Conservation (phyloP, 1,139 yeast species). For the Chernovozyma sophiae-reginae region DNA sequence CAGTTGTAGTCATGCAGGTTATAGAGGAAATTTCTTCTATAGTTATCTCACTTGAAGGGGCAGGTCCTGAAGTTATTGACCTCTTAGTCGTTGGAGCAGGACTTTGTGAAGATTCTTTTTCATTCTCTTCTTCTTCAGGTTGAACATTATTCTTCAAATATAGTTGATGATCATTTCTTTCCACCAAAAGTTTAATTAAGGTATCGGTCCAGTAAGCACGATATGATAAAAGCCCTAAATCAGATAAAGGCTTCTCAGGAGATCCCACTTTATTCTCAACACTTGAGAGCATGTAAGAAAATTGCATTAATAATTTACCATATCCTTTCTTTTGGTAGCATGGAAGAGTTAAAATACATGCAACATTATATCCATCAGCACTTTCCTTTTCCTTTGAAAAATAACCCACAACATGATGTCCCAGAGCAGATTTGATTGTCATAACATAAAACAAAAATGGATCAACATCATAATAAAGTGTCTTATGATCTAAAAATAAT, state of each 20-base stretch:
- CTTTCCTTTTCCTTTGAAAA: slow-evolving; percentile 96
- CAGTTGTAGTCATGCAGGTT: slow-evolving; percentile 96
- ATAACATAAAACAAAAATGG: slow-evolving; percentile 93
- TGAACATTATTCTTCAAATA: slow-evolving; percentile 37
- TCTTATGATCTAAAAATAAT: slow-evolving; percentile 88
- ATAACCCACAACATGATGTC: slow-evolving; percentile 94
- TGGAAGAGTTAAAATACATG: slow-evolving; percentile 93
- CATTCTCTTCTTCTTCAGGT: slow-evolving; percentile 24
- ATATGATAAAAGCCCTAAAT: slow-evolving; percentile 86
- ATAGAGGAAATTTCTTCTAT: slow-evolving; percentile 86
- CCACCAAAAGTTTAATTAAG: slow-evolving; percentile 69
- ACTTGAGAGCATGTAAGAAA: slow-evolving; percentile 84
- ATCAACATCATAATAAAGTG: slow-evolving; percentile 94
- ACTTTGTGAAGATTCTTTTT: slow-evolving; percentile 20
- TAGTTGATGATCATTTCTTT: slow-evolving; percentile 43
- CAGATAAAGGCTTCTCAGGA: slow-evolving; percentile 96
- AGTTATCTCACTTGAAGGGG: slow-evolving; percentile 59
- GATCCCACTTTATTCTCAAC: slow-evolving; percentile 90
- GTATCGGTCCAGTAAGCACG: slow-evolving; percentile 98
- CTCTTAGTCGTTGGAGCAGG: slow-evolving; percentile 18
- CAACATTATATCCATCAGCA: slow-evolving; percentile 94
- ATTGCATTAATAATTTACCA: slow-evolving; percentile 87
- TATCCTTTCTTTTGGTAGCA: slow-evolving; percentile 95
- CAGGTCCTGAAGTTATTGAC: slow-evolving; percentile 3
- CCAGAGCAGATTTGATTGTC: slow-evolving; percentile 83